These are phyloP conservation scores for Gonium pectorale DNA, from an alignment of 139 green algal species.

Conservation along the genomic window DNA sequence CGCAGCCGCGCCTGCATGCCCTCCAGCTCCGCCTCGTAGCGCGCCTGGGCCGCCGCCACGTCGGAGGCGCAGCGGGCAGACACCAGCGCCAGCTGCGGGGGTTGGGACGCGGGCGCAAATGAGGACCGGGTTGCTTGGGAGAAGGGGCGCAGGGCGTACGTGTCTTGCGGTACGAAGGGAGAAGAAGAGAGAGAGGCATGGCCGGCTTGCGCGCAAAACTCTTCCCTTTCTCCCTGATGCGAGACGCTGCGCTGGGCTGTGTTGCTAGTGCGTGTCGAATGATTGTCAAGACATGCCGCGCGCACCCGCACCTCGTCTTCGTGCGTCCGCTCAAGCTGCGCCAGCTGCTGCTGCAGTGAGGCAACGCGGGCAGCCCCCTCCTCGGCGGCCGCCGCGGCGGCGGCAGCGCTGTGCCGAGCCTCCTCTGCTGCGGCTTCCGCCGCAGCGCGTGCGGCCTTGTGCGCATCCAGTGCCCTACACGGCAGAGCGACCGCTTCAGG, in stretches of 20 bases:
- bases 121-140: too few species aligned
- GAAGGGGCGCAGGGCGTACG: too few species aligned
- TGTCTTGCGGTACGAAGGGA: too few species aligned
- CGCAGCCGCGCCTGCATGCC: slow-evolving; percentile 7
- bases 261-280: background rate
- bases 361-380: background rate
- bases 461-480: slow-evolving; percentile 23
- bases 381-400: slow-evolving; percentile 3
- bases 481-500: too few species aligned
- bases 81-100: slow-evolving; percentile 10
- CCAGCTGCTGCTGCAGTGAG: slow-evolving; percentile 6
- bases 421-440: slow-evolving; percentile 29
- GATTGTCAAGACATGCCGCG: background rate
- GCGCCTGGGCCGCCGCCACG: background rate
- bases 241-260: too few species aligned
- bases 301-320: background rate
- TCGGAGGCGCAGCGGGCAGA: slow-evolving; percentile 3
- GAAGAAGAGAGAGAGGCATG: too few species aligned
- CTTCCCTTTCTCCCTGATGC: too few species aligned
- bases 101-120: background rate
- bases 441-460: slow-evolving; percentile 28
- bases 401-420: slow-evolving; percentile 13
- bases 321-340: background rate
- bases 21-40: slow-evolving; percentile 7
- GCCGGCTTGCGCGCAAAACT: too few species aligned